A percentile compares a stretch with the other conserved stretches of the same genome.
Conservation (phyloP, 2,329 filamentous ascomycete genomes). For the Botryotinia calthae region DNA sequence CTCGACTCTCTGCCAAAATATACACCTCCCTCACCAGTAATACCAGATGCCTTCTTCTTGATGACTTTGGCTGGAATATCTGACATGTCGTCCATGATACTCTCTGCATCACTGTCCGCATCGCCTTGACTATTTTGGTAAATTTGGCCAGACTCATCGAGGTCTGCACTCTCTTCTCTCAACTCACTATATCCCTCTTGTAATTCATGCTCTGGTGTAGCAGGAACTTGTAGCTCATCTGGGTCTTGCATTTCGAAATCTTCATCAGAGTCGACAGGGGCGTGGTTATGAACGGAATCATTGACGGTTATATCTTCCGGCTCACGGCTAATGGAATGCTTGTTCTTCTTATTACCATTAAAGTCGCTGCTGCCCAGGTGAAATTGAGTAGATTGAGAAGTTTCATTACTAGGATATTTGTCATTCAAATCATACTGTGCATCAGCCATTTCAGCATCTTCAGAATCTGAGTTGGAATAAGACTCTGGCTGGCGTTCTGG, state of each 20-base stretch:
- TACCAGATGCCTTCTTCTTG: not conserved
- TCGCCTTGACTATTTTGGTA: not conserved
- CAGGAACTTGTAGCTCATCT: conserved; percentile 9
- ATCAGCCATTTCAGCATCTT: conserved; percentile 7
- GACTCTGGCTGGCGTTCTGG: not conserved
- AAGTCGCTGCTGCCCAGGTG: not conserved
- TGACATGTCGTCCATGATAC: conserved; percentile 16
- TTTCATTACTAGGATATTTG: not conserved
- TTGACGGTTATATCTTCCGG: not conserved
- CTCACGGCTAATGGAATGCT: not conserved
- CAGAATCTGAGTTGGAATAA: not conserved
- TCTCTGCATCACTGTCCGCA: not conserved
- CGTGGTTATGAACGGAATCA: not conserved
- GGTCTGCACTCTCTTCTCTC: not conserved
- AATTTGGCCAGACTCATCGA: conserved; percentile 2
- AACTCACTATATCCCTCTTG: not conserved
- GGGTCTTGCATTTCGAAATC: conserved; percentile 9
- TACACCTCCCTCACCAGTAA: not conserved
- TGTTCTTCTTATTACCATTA: not conserved
- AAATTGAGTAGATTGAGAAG: not conserved
- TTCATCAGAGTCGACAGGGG: not conserved
- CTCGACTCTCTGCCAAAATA: not conserved
- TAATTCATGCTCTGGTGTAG: conserved; percentile 6
- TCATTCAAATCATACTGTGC: not conserved
- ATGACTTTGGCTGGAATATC: conserved; percentile 3